A percentile compares a stretch with the other conserved stretches of the same genome.
Evolutionary conservation across 192 early-diverging fungal species (phyloP).

Genomic region (Coemansia sp.): DNA sequence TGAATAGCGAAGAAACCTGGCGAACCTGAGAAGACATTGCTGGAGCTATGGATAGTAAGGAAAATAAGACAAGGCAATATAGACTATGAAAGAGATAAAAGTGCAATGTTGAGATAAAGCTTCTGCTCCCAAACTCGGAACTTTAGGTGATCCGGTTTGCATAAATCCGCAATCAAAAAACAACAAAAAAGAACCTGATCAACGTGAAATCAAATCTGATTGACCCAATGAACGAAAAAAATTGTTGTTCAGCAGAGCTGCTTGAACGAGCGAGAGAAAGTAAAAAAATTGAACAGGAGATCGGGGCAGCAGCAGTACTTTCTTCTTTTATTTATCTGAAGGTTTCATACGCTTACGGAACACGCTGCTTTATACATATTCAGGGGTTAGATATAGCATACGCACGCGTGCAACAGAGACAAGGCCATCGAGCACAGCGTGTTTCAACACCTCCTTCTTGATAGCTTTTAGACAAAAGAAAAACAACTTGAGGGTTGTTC

Average conservation of each 20-base stretch:
- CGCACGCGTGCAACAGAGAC: background rate
- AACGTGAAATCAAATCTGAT: background rate
- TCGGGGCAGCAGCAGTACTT: background rate
- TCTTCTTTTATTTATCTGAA: background rate
- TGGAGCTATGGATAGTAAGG: conserved; percentile 3
- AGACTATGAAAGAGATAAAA: background rate
- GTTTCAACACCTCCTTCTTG: background rate
- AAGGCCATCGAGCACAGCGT: background rate
- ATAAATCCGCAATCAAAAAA: background rate
- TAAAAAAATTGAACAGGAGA: conserved; percentile 9
- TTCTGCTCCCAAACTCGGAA: background rate
- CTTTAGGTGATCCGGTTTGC: background rate
- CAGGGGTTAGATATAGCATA: background rate
- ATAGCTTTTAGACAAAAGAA: conserved; percentile 6
- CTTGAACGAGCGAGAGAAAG: background rate
- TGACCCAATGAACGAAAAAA: background rate
- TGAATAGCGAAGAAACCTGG: conserved; percentile 56
- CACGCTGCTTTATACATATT: background rate
- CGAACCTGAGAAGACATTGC: conserved; percentile 38
- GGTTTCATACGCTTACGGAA: background rate
- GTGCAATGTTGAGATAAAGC: too few relatives aligned
- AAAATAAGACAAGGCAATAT: background rate
- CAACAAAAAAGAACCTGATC: background rate
- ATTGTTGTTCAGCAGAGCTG: too few relatives aligned
- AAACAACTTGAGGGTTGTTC: background rate